Evolutionary conservation across 1,284 basidiomycete genomes (phyloP).

Genomic region (Lignosus rhinocerotis): DNA sequence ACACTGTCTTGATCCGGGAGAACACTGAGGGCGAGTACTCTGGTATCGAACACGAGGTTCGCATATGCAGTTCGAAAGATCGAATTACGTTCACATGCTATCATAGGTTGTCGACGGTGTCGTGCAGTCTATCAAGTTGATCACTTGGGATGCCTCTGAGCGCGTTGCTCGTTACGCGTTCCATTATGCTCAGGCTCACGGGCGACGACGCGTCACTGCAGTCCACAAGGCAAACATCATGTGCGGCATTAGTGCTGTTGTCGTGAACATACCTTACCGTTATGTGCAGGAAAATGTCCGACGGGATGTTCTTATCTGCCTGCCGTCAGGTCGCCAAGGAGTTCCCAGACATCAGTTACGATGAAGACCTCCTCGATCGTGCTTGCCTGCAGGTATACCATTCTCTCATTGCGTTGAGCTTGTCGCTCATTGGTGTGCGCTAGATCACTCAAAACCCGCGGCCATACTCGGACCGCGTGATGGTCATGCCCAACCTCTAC

Average conservation of each 20-base stretch:
- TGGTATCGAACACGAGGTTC: slow-evolving; percentile 93
- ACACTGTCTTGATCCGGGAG: slow-evolving; percentile 98
- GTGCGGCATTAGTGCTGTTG: slow-evolving; percentile 42
- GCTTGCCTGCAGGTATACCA: slow-evolving; percentile 84
- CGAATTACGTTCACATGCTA: neutral
- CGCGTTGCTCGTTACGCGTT: slow-evolving; percentile 99
- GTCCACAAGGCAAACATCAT: slow-evolving; percentile 99
- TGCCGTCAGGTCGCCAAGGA: slow-evolving; percentile 97
- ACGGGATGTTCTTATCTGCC: slow-evolving; percentile 99
- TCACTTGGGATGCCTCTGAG: slow-evolving; percentile 98
- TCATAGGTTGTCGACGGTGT: slow-evolving; percentile 90
- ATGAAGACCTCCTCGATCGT: slow-evolving; percentile 97
- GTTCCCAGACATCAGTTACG: slow-evolving; percentile 92
- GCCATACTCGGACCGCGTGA: slow-evolving; percentile 95
- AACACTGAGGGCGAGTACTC: slow-evolving; percentile 99
- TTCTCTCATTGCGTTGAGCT: slow-evolving; percentile 1
- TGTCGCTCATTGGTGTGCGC: slow-evolving; percentile 6
- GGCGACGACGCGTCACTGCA: slow-evolving; percentile 92
- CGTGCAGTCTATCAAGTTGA: slow-evolving; percentile 99
- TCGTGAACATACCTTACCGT: slow-evolving; percentile 3
- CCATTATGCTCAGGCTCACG: slow-evolving; percentile 90
- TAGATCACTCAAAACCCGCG: slow-evolving; percentile 90
- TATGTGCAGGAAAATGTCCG: slow-evolving; percentile 89
- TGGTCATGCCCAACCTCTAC: slow-evolving; percentile 99
- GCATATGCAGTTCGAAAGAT: slow-evolving; percentile 29